A percentile compares a stretch with the other conserved stretches of the same genome.
Conservation (phyloP, 2,329 filamentous ascomycete genomes). For the Madurella fahalii region DNA sequence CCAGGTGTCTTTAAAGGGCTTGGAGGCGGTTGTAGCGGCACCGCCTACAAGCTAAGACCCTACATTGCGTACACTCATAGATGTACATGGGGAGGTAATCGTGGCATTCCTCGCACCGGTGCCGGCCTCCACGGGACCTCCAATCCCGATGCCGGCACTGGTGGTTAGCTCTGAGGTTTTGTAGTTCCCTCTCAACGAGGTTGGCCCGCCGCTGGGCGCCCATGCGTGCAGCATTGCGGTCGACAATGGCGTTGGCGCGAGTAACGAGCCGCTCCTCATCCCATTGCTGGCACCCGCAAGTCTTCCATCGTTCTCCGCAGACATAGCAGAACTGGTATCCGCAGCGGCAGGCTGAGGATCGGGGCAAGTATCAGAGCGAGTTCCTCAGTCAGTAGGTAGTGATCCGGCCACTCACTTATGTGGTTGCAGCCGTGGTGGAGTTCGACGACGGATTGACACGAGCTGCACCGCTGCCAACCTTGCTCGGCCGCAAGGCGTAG, state of each 20-base stretch:
- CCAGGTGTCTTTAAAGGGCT: background rate
- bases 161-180: slow-evolving; percentile 35
- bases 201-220: background rate
- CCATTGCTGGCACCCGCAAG: slow-evolving; percentile 38
- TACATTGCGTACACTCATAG: slow-evolving; percentile 44
- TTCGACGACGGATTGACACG: slow-evolving; percentile 47
- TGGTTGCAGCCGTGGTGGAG: slow-evolving; percentile 50
- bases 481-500: slow-evolving; percentile 38
- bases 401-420: slow-evolving; percentile 46
- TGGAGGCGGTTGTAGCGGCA: slow-evolving; percentile 41
- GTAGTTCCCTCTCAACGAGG: slow-evolving; percentile 23
- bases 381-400: background rate
- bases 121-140: slow-evolving; percentile 31
- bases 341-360: slow-evolving; percentile 41
- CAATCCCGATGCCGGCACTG: slow-evolving; percentile 39
- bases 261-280: slow-evolving; percentile 33
- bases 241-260: slow-evolving; percentile 33
- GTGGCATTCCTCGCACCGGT: slow-evolving; percentile 43
- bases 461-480: slow-evolving; percentile 49
- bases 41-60: slow-evolving; percentile 41
- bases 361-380: background rate
- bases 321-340: slow-evolving; percentile 46
- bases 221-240: slow-evolving; percentile 20
- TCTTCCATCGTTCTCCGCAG: slow-evolving; percentile 42
- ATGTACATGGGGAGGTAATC: slow-evolving; percentile 40